Evolutionary conservation across 2,329 filamentous ascomycete genomes (phyloP), one percentile per base, ranked within the genome.

Genomic region (Penicillium brevicompactum): DNA sequence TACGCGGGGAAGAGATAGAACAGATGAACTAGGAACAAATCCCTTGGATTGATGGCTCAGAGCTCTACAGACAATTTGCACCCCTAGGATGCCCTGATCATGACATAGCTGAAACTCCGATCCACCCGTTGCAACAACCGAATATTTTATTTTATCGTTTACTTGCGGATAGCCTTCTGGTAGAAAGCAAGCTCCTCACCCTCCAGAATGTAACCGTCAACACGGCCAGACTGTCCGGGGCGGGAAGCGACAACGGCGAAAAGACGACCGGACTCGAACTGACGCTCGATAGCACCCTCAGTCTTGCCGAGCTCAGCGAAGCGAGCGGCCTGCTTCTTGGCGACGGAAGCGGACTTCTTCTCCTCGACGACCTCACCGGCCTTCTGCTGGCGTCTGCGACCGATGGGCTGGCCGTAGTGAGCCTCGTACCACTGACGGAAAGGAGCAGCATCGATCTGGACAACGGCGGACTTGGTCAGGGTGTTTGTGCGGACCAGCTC

Each of bases 341-440:
- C 86, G 61, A 97, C 90, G 60, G 87, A 84, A 84, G 95, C 95
- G 85, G 88, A 92, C 90, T 96, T 97, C 90, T 96, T 95, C 81
- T 91, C 78, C 76, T 76, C 70, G 70, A 63, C 65, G 58, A 56
- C 80, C 47, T 60, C 24, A 27, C 24, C 62, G 78, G 67, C 67
- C 76, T 95, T 92, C 79, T 88, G 85, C 85, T 96, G 92, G 82
- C 92, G 91, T 82, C 89, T 89, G 74, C 92, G 90, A 79, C 94
- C 94, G 65, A 99, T 78, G 72, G 84, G 72, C 81, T 91, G 86
- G 77, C 94, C 94, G 87, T 99, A 99, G 89, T 99, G 94, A 70
- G 94, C 91, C 88, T 99, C 94, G 84, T 96, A 99, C 94, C 94
- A 99, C 84, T 97, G 93, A 80, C 94, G 87, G 91, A 99, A 99